Evolutionary conservation across 768 basidiomycete genomes (phyloP).

Genomic region (Amanita polypyramis): DNA sequence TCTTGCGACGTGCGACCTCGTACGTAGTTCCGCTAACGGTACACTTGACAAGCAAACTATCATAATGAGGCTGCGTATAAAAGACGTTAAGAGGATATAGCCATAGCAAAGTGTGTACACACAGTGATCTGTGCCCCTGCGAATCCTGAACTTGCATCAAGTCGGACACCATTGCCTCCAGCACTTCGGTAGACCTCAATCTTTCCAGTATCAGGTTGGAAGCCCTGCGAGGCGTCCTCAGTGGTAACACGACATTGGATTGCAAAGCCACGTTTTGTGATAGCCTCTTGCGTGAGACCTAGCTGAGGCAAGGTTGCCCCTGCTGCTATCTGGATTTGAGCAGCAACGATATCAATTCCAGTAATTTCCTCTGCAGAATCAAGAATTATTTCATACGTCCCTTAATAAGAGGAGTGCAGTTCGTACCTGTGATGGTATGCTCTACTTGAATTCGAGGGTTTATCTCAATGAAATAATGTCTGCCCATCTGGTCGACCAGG

Average conservation of each 20-base stretch:
- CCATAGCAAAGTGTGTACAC: constrained; percentile 8
- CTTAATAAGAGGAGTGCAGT: constrained; percentile 13
- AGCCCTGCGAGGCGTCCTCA: constrained; percentile 83
- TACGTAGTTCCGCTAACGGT: constrained; percentile 95
- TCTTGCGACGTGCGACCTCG: constrained; percentile 96
- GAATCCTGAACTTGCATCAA: constrained; percentile 95
- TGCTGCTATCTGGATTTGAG: constrained; percentile 99
- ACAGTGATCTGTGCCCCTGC: constrained; percentile 99
- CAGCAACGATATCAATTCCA: constrained; percentile 97
- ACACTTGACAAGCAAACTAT: constrained; percentile 94
- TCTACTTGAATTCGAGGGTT: constrained; percentile 99
- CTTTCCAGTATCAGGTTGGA: constrained; percentile 99
- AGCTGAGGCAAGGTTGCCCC: constrained; percentile 93
- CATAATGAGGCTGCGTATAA: constrained; percentile 78
- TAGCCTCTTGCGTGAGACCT: constrained; percentile 91
- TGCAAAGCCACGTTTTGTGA: constrained; percentile 92
- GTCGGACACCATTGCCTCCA: constrained; percentile 95
- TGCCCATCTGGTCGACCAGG: constrained; percentile 90
- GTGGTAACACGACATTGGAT: constrained; percentile 99
- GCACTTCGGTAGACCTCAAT: constrained; percentile 99
- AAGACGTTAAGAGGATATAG: background rate
- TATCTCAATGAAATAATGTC: constrained; percentile 99
- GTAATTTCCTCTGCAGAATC: constrained; percentile 85
- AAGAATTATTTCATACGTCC: constrained; percentile 6
- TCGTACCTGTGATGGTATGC: constrained; percentile 90